Evolutionary conservation across 1,284 basidiomycete species (phyloP).

Genomic region (Stereum hirsutum): DNA sequence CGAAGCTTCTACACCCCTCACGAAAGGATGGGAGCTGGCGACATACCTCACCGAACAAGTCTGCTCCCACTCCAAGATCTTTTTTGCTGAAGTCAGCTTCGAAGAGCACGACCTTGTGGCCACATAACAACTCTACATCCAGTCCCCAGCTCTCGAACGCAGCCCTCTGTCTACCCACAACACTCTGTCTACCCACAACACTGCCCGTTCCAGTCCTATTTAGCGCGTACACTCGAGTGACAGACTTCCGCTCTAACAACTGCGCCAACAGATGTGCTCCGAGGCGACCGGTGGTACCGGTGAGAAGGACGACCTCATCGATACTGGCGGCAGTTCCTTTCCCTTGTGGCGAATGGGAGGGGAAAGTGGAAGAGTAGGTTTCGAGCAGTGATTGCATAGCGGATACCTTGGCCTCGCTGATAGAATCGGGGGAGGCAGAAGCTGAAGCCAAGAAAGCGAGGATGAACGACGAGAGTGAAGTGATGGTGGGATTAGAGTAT

Average conservation of each 20-base stretch:
- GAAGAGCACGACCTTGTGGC: conserved; percentile 23
- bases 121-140: conserved; percentile 17
- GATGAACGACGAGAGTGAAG: not conserved
- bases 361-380: conserved; percentile 11
- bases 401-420: conserved; percentile 1
- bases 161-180: conserved; percentile 19
- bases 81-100: conserved; percentile 21
- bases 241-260: conserved; percentile 11
- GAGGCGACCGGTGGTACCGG: conserved; percentile 18
- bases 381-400: conserved; percentile 10
- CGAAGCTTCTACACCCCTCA: too few relatives aligned
- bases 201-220: conserved; percentile 9
- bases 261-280: conserved; percentile 16
- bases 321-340: not conserved
- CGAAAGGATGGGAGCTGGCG: too few relatives aligned
- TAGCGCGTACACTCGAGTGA: conserved; percentile 17
- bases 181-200: conserved; percentile 12
- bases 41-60: conserved; percentile 20
- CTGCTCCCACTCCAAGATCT: conserved; percentile 19
- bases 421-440: not conserved
- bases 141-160: conserved; percentile 22
- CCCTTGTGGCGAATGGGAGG: conserved; percentile 3
- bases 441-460: not conserved
- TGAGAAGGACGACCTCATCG: conserved; percentile 16
- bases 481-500: conserved; percentile 5